phyloP scores from a whole-genome alignment of 2,329 filamentous ascomycete species.

The Parastagonospora nodorum region DNA sequence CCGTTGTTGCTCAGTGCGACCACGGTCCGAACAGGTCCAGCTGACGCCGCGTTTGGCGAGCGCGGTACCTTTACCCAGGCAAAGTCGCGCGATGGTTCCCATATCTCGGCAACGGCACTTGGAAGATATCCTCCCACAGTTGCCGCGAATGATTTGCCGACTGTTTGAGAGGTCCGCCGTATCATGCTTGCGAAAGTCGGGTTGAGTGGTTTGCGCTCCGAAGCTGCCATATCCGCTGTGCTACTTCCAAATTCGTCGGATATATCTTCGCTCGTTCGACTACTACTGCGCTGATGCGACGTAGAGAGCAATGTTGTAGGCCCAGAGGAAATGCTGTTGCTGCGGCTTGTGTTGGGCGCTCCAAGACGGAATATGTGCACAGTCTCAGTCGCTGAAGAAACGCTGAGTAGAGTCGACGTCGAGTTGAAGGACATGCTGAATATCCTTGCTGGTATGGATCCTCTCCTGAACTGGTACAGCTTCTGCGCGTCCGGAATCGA shows the following conservation, averaged over 20 bases:
- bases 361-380: slow-evolving; percentile 90
- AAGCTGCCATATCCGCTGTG: slow-evolving; percentile 31
- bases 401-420: slow-evolving; percentile 87
- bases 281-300: slow-evolving; percentile 50
- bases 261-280: slow-evolving; percentile 47
- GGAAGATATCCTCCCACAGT: slow-evolving; percentile 92
- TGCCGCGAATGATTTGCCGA: slow-evolving; percentile 85
- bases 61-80: slow-evolving; percentile 94
- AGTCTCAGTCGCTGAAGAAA: slow-evolving; percentile 95
- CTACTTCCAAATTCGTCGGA: slow-evolving; percentile 50
- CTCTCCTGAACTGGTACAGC: slow-evolving; percentile 92
- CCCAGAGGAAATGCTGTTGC: slow-evolving; percentile 40
- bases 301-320: slow-evolving; percentile 24
- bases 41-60: slow-evolving; percentile 43
- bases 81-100: slow-evolving; percentile 94
- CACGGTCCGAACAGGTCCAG: slow-evolving; percentile 76
- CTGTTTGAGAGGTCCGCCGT: slow-evolving; percentile 91
- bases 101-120: slow-evolving; percentile 94
- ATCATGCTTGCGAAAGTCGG: slow-evolving; percentile 89
- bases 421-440: slow-evolving; percentile 99
- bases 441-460: slow-evolving; percentile 93
- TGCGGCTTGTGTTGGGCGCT: slow-evolving; percentile 38
- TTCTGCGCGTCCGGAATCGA: slow-evolving; percentile 89
- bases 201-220: slow-evolving; percentile 54
- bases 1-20: slow-evolving; percentile 95